Percentiles rank a stretch among this genome's conserved stretches.
Conservation (phyloP, 2,329 filamentous ascomycete species). For the Zymoseptoria ardabiliae region DNA sequence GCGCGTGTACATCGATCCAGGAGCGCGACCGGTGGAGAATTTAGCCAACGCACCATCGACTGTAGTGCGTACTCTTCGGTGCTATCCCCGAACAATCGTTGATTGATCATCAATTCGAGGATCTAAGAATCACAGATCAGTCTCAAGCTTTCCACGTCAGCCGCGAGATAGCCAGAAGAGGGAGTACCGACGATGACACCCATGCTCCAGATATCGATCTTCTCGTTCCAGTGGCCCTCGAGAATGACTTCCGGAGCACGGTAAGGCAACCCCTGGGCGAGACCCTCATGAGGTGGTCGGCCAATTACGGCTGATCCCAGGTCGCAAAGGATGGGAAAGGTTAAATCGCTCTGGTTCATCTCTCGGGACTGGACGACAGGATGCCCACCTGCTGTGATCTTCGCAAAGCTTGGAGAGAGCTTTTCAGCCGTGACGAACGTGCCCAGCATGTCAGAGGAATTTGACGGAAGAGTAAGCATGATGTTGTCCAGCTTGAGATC, state of each 20-base stretch:
- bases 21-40: not conserved
- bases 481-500: constrained; percentile 27
- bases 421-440: not conserved
- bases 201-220: constrained; percentile 23
- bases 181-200: constrained; percentile 20
- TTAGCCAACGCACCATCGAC: constrained; percentile 2
- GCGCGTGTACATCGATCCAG: not conserved
- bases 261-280: constrained; percentile 23
- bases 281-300: constrained; percentile 2
- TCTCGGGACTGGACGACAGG: not conserved
- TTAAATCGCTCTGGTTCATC: not conserved
- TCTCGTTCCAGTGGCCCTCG: constrained; percentile 16
- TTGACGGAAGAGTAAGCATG: constrained; percentile 31
- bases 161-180: too few relatives aligned
- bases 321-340: constrained; percentile 9
- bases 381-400: not conserved
- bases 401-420: not conserved
- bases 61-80: not conserved
- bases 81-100: constrained; percentile 3
- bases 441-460: constrained; percentile 1
- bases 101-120: constrained; percentile 1
- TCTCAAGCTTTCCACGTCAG: too few relatives aligned
- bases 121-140: not conserved
- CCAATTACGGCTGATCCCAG: constrained; percentile 16
- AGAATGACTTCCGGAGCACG: constrained; percentile 23